Percentiles rank a stretch among this genome's conserved stretches.
Evolutionary conservation across 2,329 filamentous ascomycete species (phyloP).

Genomic region (Alternaria panax): DNA sequence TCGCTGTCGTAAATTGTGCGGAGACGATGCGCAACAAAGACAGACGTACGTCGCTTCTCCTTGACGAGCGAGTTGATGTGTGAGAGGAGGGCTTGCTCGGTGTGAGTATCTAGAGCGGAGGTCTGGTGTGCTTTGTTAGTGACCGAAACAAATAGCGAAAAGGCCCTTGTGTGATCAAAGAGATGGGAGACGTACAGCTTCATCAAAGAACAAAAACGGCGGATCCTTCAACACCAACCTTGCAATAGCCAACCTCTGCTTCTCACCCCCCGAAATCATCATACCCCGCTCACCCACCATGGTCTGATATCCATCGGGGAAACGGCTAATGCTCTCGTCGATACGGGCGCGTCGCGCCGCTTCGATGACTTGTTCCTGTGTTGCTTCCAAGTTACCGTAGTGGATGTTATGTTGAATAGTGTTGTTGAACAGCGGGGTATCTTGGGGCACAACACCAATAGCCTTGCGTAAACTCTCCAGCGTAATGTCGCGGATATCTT

Average conservation of each 20-base stretch:
- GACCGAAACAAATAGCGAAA: neutral
- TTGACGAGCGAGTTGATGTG: constrained; percentile 93
- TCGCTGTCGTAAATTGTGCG: constrained; percentile 93
- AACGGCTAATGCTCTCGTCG: constrained; percentile 73
- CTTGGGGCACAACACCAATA: constrained; percentile 96
- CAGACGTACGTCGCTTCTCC: constrained; percentile 87
- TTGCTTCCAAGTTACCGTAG: constrained; percentile 84
- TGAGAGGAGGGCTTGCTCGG: constrained; percentile 85
- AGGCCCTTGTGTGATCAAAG: neutral
- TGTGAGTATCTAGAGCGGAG: constrained; percentile 89
- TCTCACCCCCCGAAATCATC: constrained; percentile 97
- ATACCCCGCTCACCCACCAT: constrained; percentile 92
- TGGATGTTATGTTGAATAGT: constrained; percentile 95
- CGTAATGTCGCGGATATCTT: constrained; percentile 84
- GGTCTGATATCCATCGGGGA: constrained; percentile 88
- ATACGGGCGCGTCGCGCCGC: constrained; percentile 85
- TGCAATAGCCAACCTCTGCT: constrained; percentile 86
- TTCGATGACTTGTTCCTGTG: constrained; percentile 73
- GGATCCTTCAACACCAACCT: constrained; percentile 87
- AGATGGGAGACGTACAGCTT: constrained; percentile 67
- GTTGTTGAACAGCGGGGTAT: constrained; percentile 96
- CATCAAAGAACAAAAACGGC: constrained; percentile 90
- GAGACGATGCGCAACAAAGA: constrained; percentile 92
- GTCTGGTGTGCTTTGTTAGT: constrained; percentile 57
- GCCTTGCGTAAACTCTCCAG: constrained; percentile 82